phyloP scores from a whole-genome alignment of 2,329 filamentous ascomycete genomes.

The Orbilia brochopaga region DNA sequence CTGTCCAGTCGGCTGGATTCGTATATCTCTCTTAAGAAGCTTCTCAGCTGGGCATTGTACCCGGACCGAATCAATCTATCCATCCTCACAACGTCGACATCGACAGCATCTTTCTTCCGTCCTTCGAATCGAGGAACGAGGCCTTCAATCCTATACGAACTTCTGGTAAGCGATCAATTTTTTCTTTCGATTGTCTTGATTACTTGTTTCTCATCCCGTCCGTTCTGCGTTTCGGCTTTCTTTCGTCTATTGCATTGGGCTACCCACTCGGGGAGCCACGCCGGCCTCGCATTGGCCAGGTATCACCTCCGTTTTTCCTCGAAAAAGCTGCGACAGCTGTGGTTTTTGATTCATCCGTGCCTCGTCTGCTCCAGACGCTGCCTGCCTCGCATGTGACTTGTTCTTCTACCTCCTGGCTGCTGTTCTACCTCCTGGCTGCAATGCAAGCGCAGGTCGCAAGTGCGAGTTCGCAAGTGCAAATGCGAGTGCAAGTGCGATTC shows the following conservation, averaged over 20 bases:
- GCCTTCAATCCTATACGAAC: not conserved
- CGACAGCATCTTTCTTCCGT: not conserved
- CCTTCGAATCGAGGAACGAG: not conserved
- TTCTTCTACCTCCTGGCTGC: not conserved
- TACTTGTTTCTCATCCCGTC: not conserved
- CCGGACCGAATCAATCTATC: not conserved
- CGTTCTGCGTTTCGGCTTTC: not conserved
- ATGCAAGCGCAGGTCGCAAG: too few species aligned
- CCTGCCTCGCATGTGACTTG: constrained; percentile 40
- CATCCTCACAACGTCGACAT: too few species aligned
- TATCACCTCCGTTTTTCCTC: constrained; percentile 9
- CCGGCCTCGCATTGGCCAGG: not conserved
- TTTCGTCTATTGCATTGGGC: constrained; percentile 4
- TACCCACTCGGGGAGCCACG: not conserved
- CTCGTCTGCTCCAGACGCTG: constrained; percentile 28
- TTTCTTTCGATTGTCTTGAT: not conserved
- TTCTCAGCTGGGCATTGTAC: constrained; percentile 21
- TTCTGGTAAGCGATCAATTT: not conserved
- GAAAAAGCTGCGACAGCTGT: constrained; percentile 30
- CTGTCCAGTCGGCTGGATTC: too few species aligned
- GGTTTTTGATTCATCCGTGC: constrained; percentile 36
- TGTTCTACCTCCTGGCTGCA: not conserved
- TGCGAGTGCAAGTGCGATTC: too few species aligned
- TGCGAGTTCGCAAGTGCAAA: too few species aligned
- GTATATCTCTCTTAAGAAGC: constrained; percentile 17